Percentiles rank a stretch among this genome's conserved stretches.
These are phyloP conservation scores for Cenchrus fungigraminus DNA, from an alignment of 176 grass and related monocot genomes.

Conservation along the genomic window DNA sequence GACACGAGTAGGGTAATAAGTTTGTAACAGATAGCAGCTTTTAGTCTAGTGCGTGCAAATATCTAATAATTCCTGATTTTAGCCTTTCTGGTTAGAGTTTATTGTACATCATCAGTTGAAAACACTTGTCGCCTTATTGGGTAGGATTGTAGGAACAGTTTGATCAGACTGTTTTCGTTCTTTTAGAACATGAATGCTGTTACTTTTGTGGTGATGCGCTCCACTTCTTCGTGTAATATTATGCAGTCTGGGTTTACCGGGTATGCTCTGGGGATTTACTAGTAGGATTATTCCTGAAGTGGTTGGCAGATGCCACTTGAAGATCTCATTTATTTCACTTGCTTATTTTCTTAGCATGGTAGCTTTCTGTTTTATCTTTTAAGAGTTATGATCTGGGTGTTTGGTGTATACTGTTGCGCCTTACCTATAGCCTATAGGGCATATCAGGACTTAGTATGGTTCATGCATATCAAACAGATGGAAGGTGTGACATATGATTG, in stretches of 20 bases:
- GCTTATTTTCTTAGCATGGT: not conserved
- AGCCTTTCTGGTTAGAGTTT: slow-evolving; percentile 21
- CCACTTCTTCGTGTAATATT: not conserved
- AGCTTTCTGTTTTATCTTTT: not conserved
- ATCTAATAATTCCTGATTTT: not conserved
- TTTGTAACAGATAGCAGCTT: not conserved
- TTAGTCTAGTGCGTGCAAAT: not conserved
- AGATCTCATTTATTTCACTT: not conserved
- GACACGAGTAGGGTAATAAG: not conserved
- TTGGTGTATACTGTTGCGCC: not conserved
- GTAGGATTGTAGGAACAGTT: not conserved
- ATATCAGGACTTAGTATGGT: not conserved
- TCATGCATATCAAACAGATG: not conserved
- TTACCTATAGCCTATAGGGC: slow-evolving; percentile 25
- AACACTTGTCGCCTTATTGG: not conserved
- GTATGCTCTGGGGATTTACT: not conserved
- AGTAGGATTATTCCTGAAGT: not conserved
- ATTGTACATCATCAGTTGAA: not conserved
- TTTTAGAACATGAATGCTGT: not conserved
- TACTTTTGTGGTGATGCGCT: not conserved
- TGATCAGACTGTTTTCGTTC: not conserved
- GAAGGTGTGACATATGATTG: not conserved
- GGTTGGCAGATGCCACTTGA: not conserved
- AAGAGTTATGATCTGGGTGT: not conserved
- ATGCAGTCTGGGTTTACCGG: not conserved